Conservation (phyloP, 371 early-diverging fungal species). For the Mucor lusitanicus region DNA sequence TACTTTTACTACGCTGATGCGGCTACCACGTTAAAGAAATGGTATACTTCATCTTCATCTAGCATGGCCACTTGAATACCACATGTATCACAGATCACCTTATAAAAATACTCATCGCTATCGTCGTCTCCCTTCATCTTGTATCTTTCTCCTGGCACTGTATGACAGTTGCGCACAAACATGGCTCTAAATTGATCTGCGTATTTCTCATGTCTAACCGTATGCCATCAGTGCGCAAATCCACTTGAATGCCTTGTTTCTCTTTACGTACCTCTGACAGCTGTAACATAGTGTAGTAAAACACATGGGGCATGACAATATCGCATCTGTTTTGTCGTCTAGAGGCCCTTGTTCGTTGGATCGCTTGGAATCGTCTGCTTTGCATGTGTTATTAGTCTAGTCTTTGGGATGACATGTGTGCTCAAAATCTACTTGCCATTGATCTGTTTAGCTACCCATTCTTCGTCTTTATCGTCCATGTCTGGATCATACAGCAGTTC, state of each 20-base stretch:
- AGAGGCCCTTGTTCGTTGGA: constrained; percentile 23
- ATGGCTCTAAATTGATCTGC: constrained; percentile 71
- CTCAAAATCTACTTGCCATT: constrained; percentile 30
- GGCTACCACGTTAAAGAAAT: constrained; percentile 70
- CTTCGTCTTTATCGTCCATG: constrained; percentile 57
- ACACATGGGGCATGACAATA: constrained; percentile 70
- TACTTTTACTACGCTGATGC: constrained; percentile 13
- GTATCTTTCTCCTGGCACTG: constrained; percentile 42
- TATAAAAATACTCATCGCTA: constrained; percentile 49
- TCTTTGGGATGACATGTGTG: not conserved
- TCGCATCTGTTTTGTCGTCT: constrained; percentile 58
- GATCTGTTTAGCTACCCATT: constrained; percentile 59
- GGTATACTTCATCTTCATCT: constrained; percentile 71
- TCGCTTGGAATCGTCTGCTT: constrained; percentile 6
- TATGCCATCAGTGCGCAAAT: not conserved
- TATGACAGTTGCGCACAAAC: constrained; percentile 68
- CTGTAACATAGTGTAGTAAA: constrained; percentile 64
- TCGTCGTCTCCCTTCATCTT: constrained; percentile 16
- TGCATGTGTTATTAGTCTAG: too few species aligned
- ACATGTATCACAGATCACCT: constrained; percentile 65
- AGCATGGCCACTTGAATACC: constrained; percentile 66
- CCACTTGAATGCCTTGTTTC: not conserved
- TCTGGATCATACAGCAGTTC: constrained; percentile 63
- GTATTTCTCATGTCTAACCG: constrained; percentile 61
- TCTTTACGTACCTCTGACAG: constrained; percentile 59